Evolutionary conservation across 2,329 filamentous ascomycete species (phyloP), one percentile per base, ranked within the genome.

Genomic region (Penicillium sp.): DNA sequence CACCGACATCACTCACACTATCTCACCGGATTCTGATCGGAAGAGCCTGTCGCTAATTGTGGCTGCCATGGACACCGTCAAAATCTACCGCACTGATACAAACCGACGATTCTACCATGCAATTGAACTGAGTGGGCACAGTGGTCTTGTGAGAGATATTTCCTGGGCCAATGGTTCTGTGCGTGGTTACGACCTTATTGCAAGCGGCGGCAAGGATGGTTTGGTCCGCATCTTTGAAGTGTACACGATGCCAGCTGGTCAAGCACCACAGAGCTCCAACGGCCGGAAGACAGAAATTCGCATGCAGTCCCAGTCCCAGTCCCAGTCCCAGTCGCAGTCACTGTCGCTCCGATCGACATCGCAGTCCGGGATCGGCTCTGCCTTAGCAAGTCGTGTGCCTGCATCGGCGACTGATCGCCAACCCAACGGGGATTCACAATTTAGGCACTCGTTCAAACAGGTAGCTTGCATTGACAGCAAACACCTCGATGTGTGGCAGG

Each of bases 131-230:
- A 80, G 81, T 31, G 86, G 87, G 1, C 90, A 96, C 66, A 82
- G 85, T 8, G 87, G 88, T 0, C 81, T 97, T 39, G 89, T 97
- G 7, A 83, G 93, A 48, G 93, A 97, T 72, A 85, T 97, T 1
- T 88, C 91, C 2, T 99, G 94, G 94, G 91, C 93, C 1, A 89
- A 92, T 48, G 93, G 92, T 13, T 96, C 92, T 63, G 91, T 96
- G 67, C 82, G 93, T 39, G 93, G 93, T 1, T 93, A 91, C 72
- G 94, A 99, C 73, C 83, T 93, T 57, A 84, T 97, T 66, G 94
- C 93, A 3, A 96, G 93, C 6, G 93, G 92, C 2, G 94, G 91
- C 71, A 96, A 96, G 74, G 94, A 99, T 71, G 93, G 94, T 3
- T 88, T 86, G 66, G 86, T 97, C 41, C 84, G 93, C 41, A 89